Evolutionary conservation across 108 stramenopile genomes (phyloP).

Genomic region (Phaeodactylum tricornutum): DNA sequence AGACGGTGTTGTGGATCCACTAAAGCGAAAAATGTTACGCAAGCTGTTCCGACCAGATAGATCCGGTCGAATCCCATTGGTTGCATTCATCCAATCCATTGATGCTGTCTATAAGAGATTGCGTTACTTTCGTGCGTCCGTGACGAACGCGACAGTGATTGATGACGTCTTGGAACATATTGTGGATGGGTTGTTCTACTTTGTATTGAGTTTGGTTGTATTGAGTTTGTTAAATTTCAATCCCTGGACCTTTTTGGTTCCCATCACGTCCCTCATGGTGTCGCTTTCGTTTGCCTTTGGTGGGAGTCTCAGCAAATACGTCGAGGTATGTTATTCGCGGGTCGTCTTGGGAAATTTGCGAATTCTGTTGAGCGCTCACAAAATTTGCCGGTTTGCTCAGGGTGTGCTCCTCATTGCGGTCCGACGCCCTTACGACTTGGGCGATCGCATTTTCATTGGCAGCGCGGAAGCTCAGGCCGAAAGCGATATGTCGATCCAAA

Average conservation of each 20-base stretch:
- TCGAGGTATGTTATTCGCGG: constrained; percentile 2
- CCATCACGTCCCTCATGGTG: constrained; percentile 55
- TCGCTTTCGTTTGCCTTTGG: constrained; percentile 71
- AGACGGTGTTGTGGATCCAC: constrained; percentile 11
- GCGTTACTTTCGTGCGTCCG: constrained; percentile 36
- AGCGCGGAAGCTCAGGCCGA: no score
- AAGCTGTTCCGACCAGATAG: constrained; percentile 36
- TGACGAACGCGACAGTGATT: constrained; percentile 57
- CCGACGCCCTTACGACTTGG: constrained; percentile 58
- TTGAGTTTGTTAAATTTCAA: constrained; percentile 49
- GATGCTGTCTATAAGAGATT: constrained; percentile 51
- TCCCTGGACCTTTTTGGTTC: constrained; percentile 40
- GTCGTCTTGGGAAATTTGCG: not conserved
- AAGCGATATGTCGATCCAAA: no score
- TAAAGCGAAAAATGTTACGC: constrained; percentile 32
- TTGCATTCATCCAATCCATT: constrained; percentile 54
- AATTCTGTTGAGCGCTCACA: not conserved
- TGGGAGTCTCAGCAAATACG: constrained; percentile 37
- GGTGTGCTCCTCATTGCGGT: constrained; percentile 9
- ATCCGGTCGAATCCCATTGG: constrained; percentile 22
- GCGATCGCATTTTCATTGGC: constrained; percentile 69
- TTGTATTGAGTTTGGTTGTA: constrained; percentile 40
- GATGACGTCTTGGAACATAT: constrained; percentile 63
- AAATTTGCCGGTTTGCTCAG: not conserved
- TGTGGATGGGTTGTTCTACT: constrained; percentile 34